Percentiles rank a stretch among this genome's conserved stretches.
Conservation (phyloP, 1,139 yeast species). For the Hemisphaericaspora lyxosophila region DNA sequence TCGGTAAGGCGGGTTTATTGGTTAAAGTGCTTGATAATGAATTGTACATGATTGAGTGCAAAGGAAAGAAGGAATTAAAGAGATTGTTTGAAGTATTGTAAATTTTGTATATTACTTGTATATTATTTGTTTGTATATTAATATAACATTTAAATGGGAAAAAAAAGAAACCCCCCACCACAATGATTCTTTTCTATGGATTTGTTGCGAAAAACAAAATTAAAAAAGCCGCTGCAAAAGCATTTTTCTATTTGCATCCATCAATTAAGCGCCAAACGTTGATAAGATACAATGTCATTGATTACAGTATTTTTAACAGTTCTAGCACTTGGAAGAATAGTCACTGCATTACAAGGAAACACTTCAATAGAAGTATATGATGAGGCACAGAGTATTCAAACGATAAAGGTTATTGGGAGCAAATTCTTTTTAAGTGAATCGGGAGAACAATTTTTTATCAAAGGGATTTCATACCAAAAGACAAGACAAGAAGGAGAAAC, state of each 20-base stretch:
- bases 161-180: too few species aligned
- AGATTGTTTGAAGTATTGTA: conserved; percentile 34
- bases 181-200: too few species aligned
- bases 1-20: conserved; percentile 48
- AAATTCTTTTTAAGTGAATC: conserved; percentile 42
- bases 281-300: background rate
- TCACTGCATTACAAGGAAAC: conserved; percentile 1
- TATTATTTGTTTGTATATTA: background rate
- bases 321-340: background rate
- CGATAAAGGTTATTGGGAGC: conserved; percentile 34
- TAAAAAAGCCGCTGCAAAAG: background rate
- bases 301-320: background rate
- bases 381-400: conserved; percentile 5
- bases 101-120: background rate
- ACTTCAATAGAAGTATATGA: background rate
- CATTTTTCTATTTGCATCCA: background rate
- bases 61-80: conserved; percentile 44
- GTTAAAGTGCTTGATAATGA: conserved; percentile 32
- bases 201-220: background rate
- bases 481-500: conserved; percentile 33
- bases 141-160: too few species aligned
- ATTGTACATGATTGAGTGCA: conserved; percentile 47
- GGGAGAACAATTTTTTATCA: conserved; percentile 53
- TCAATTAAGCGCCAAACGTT: background rate
- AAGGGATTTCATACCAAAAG: conserved; percentile 62